Percentiles rank a stretch among this genome's conserved stretches.
Evolutionary conservation across 2,329 filamentous ascomycete species (phyloP).

Genomic region (Penicillium hordei): DNA sequence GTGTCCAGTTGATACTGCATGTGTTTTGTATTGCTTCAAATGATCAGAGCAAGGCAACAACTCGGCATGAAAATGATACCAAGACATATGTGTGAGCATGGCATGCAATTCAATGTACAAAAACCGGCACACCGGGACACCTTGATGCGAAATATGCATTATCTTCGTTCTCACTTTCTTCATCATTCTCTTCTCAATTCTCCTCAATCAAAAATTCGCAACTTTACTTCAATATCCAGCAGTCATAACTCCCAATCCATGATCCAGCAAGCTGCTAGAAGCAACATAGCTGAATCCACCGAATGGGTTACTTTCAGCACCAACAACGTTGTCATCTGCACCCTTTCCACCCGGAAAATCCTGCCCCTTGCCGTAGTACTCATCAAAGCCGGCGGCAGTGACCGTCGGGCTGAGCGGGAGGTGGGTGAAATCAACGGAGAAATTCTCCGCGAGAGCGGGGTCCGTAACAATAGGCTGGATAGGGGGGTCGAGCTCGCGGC

Average conservation of each 20-base stretch:
- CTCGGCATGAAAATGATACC: neutral
- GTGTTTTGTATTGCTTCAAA: neutral
- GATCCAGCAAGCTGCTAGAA: constrained; percentile 48
- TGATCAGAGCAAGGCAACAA: neutral
- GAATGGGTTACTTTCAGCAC: constrained; percentile 43
- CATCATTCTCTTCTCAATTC: neutral
- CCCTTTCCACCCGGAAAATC: constrained; percentile 18
- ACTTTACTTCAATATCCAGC: constrained; percentile 21
- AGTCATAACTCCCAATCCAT: constrained; percentile 33
- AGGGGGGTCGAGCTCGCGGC: constrained; percentile 78
- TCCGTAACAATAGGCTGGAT: constrained; percentile 94
- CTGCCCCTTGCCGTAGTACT: constrained; percentile 26
- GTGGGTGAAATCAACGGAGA: constrained; percentile 86
- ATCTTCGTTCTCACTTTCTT: neutral
- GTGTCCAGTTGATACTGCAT: neutral
- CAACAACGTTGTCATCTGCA: constrained; percentile 10
- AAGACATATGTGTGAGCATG: too few relatives aligned
- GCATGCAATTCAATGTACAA: neutral
- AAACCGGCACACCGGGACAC: neutral
- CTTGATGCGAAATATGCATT: neutral
- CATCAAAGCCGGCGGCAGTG: constrained; percentile 28
- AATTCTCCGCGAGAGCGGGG: constrained; percentile 95
- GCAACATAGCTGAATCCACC: constrained; percentile 52
- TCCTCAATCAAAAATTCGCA: neutral
- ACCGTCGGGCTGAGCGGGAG: constrained; percentile 74